Base-by-base conservation (phyloP, 352 stramenopile genomes). In the Plasmopara viticola region DNA sequence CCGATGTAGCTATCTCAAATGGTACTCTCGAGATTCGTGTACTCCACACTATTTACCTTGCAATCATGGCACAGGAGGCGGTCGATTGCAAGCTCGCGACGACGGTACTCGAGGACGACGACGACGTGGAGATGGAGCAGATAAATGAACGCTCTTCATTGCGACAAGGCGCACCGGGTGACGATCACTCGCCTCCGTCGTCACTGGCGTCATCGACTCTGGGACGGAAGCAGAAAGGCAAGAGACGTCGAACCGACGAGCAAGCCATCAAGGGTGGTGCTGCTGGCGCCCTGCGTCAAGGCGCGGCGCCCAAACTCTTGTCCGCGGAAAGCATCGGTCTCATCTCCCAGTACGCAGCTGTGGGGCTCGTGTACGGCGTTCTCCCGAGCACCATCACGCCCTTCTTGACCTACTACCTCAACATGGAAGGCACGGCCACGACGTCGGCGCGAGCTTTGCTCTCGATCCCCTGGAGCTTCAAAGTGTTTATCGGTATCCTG, bases 401-500 rank as follows among this genome's bases (percentile, higher is more conserved):
- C 5, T 70, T 84, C 62, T 56, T 81, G 15, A 71, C 56, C 3
- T 69, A 71, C 43, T 84, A 81, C 51, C 48, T 79, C 5, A 74
- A 78, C 49, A 76, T 79, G 62, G 68, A 78, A 49, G 70, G 66
- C 35, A 68, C 59, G 6, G 46, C 56, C 10, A 72, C 63, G 3
- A 73, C 62, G 42, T 76, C 73, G 6, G 73, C 73, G 5, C 56
- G 59, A 9, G 66, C 60, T 30, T 53, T 84, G 1, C 53, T 81
- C 18, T 64, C 53, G 5, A 73, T 84, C 46, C 69, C 70, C 0
- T 84, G 74, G 74, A 82, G 60, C 14, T 64, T 70, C 38, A 84
- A 81, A 46, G 68, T 77, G n/a, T 79, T 84, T 42, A 68, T 81
- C 43, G 72, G 70, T 12, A 63, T 84, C 4, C 9, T 74, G 8